Evolutionary conservation across 352 stramenopile genomes (phyloP), one percentile per base, ranked within the genome.

Genomic region (Pilasporangium apinafurcum): DNA sequence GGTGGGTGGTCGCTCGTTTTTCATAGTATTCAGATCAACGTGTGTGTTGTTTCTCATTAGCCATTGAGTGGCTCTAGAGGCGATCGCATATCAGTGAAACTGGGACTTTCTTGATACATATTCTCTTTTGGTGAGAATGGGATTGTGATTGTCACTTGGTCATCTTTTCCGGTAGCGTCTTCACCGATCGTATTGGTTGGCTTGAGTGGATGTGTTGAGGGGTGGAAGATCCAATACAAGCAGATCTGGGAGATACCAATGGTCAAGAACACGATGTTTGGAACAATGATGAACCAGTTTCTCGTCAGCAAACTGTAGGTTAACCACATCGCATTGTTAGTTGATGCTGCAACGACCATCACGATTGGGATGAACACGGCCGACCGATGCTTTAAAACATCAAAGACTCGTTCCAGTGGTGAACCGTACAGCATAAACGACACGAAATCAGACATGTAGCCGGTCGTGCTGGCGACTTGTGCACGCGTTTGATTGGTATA

Each of bases 301-400:
- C 52, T n/a, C 12, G 44, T 55, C 16, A 68, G 16, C 14, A 62
- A 36, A 14, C 47, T 56, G 51, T 69, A 69, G 12, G 56, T 59
- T 44, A 65, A 59, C 59, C 59, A 68, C 6, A 52, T 31, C 13
- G 40, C 50, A 29, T 68, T 62, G 37, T 59, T 67, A 14, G 34
- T 42, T 3, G 53, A 46, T 0, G 43, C 43, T 2, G 51, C 58
- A 18, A 62, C 30, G 5, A 68, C 54, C 37, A 68, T 62, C 21
- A 49, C 35, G 18, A 49, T 40, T 37, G 51, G 56, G 31, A 63
- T 56, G 32, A 69, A 66, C 1, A 60, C 43, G 14, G 62, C 65
- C 16, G 59, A 75, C 38, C 65, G 66, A 49, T 51, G 62, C 44
- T 55, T 59, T 12, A 73, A 49, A n/a, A 76, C 65, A 8, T 66